Evolutionary conservation across 345 rosid species (phyloP), one percentile per base, ranked within the genome.

Genomic region (Draba incana): DNA sequence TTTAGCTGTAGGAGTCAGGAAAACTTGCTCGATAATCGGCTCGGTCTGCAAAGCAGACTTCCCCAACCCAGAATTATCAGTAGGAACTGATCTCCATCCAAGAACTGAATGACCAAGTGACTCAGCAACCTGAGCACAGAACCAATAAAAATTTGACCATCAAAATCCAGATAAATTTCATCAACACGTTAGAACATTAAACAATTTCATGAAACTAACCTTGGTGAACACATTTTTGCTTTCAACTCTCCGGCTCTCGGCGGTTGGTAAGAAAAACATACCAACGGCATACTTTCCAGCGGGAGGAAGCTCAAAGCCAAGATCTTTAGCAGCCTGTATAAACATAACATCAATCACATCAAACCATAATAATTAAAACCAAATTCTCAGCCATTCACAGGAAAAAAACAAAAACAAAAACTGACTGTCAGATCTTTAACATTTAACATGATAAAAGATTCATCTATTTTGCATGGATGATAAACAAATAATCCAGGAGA

Each of bases 41-140:
- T 95, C 99, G 1, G 99, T 95, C 72, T 83, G 85, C 83, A 88
- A 57, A 66, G 99, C 99, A 72, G 88, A 72, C 65, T 84, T 82
- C 33, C 99, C 99, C 78, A 95, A 35, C 9, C 87, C 93, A 8
- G 90, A 74, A 56, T 95, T 92, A 68, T 95, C 90, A 31, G 94
- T 88, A 31, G 98, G 98, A 57, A 95, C 97, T 47, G 82, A 23
- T 57, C 99, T 84, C 99, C 99, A 95, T 25, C 96, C 98, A 63
- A 95, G 86, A 68, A 95, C 93, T 9, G 82, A 80, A 66, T 95
- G 99, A 3, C 99, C 99, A 69, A 95, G 89, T 35, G 98, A 88
- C 80, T 87, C 93, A 27, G 99, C 99, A 80, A 91, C 95, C 99
- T 94, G 43, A 42, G 66, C 27, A 61, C 6, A 13, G 0, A 51